Evolutionary conservation across 768 basidiomycete species (phyloP).

Genomic region (Tricholomella constricta): DNA sequence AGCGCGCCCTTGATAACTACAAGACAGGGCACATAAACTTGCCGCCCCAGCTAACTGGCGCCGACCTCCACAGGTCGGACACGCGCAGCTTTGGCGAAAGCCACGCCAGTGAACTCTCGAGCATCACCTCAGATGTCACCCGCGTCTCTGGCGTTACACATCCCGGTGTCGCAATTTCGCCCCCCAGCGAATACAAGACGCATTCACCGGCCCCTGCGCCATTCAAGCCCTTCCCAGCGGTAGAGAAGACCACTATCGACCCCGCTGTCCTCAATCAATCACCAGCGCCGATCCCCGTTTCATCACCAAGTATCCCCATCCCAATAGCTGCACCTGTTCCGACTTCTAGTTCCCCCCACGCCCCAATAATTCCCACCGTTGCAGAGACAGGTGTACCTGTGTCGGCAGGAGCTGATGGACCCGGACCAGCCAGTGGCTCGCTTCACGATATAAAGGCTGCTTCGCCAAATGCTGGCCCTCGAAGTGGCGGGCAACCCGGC

Average conservation of each 20-base stretch:
- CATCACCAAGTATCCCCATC: conserved; percentile 30
- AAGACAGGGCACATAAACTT: conserved; percentile 65
- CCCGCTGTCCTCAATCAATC: conserved; percentile 22
- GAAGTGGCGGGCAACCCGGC: conserved; percentile 29
- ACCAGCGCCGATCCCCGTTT: conserved; percentile 21
- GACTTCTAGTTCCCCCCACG: conserved; percentile 22
- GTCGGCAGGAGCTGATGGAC: conserved; percentile 57
- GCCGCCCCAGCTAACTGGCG: conserved; percentile 41
- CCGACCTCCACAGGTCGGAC: conserved; percentile 70
- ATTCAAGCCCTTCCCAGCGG: conserved; percentile 20
- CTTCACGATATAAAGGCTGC: conserved; percentile 51
- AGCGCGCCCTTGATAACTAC: conserved; percentile 79
- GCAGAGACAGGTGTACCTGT: conserved; percentile 79
- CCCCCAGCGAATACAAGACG: conserved; percentile 35
- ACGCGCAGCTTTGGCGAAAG: conserved; percentile 85
- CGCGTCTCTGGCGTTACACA: conserved; percentile 23
- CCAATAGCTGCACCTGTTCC: conserved; percentile 27
- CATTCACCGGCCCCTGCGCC: conserved; percentile 18
- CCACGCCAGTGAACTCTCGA: conserved; percentile 72
- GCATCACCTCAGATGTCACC: conserved; percentile 42
- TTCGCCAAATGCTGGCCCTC: conserved; percentile 36
- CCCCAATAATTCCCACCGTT: conserved; percentile 57
- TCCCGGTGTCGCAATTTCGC: conserved; percentile 42
- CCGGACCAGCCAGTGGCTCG: conserved; percentile 68
- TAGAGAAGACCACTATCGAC: conserved; percentile 27